A percentile compares a stretch with the other conserved stretches of the same genome.
These are phyloP conservation scores for Boletus sensibilis DNA, from an alignment of 768 basidiomycete genomes.

Conservation along the genomic window DNA sequence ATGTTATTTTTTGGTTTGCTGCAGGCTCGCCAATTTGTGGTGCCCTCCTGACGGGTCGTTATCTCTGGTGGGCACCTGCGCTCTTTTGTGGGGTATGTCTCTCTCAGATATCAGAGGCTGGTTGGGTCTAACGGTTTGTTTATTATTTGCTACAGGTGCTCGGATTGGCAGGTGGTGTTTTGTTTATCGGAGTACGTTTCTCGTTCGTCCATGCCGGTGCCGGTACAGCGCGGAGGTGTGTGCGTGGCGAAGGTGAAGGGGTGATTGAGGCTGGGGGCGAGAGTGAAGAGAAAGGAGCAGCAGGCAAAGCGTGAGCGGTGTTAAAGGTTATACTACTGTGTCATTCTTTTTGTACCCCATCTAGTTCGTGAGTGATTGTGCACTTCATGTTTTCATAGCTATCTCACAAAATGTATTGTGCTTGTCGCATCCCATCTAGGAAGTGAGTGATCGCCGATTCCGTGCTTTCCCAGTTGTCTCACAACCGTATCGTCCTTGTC, in stretches of 20 bases:
- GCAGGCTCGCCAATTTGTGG: slow-evolving; percentile 57
- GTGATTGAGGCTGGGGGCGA: neutral
- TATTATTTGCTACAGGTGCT: slow-evolving; percentile 1
- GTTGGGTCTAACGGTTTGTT: neutral
- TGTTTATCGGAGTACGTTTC: slow-evolving; percentile 18
- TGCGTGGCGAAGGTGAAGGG: neutral
- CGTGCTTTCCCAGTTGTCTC: no score
- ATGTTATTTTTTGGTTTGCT: slow-evolving; percentile 21
- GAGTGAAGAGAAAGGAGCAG: neutral
- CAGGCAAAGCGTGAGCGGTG: neutral
- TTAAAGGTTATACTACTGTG: neutral
- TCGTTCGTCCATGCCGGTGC: neutral
- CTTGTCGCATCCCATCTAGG: no score
- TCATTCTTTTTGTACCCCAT: no score
- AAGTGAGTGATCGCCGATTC: no score
- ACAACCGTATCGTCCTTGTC: no score
- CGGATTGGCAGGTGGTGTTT: slow-evolving; percentile 1
- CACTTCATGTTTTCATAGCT: no score
- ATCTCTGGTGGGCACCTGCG: slow-evolving; percentile 58
- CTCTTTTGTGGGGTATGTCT: slow-evolving; percentile 46
- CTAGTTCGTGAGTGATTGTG: no score
- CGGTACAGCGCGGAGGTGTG: no score
- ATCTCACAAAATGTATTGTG: no score
- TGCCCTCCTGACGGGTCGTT: slow-evolving; percentile 47
- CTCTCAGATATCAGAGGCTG: neutral